These are phyloP conservation scores for Lepiota venenata DNA, from an alignment of 768 basidiomycete genomes.

Conservation along the genomic window DNA sequence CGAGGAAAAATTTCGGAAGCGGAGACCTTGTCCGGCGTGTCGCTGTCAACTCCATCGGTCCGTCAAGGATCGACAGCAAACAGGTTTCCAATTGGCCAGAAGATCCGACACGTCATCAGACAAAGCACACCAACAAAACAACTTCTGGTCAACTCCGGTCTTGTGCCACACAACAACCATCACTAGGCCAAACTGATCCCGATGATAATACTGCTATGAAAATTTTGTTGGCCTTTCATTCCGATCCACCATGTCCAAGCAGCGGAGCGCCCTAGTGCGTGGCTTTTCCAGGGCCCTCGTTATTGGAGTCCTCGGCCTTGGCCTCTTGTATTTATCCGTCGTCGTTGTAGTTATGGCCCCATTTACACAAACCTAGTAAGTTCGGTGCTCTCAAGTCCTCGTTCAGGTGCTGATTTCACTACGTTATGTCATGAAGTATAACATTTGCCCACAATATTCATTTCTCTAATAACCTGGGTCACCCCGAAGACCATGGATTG, in stretches of 20 bases:
- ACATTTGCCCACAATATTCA: conserved; percentile 37
- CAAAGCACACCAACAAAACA: neutral
- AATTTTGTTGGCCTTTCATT: neutral
- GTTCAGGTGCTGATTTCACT: conserved; percentile 2
- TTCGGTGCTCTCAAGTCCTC: neutral
- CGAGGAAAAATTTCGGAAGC: too few relatives aligned
- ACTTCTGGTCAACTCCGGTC: conserved; percentile 6
- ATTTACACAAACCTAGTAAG: conserved; percentile 35
- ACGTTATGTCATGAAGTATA: conserved; percentile 19
- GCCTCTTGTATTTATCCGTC: conserved; percentile 19
- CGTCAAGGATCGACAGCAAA: neutral
- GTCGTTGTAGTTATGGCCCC: conserved; percentile 35
- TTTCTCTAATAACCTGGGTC: conserved; percentile 30
- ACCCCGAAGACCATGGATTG: conserved; percentile 38
- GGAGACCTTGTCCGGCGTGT: too few relatives aligned
- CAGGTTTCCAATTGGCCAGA: neutral
- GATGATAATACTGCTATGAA: neutral
- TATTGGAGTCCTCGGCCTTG: conserved; percentile 8
- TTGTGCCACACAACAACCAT: conserved; percentile 9
- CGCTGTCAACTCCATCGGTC: neutral
- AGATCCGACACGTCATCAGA: conserved; percentile 8
- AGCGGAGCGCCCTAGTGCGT: neutral
- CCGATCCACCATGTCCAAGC: conserved; percentile 6
- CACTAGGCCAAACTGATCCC: conserved; percentile 2
- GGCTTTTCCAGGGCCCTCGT: neutral